Conservation (phyloP, 2,329 filamentous ascomycete genomes). For the Penicillium glabrum region DNA sequence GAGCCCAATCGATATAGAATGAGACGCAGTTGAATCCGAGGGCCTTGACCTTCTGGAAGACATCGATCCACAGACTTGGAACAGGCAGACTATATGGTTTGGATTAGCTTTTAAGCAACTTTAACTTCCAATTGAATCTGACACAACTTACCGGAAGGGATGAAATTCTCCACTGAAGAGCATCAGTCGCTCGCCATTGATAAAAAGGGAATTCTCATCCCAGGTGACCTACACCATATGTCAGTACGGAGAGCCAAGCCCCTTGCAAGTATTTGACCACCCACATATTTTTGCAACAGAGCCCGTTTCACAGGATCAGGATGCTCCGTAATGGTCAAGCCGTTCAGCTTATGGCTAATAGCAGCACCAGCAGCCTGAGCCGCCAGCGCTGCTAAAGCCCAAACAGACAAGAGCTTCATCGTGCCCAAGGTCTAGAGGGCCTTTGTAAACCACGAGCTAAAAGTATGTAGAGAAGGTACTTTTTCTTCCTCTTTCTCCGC, state of each 20-base stretch:
- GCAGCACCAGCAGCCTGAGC: constrained; percentile 49
- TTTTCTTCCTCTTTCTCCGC: neutral
- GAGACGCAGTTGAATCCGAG: constrained; percentile 77
- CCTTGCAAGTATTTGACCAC: constrained; percentile 19
- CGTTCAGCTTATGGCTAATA: constrained; percentile 51
- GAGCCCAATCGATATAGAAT: constrained; percentile 77
- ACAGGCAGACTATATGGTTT: constrained; percentile 54
- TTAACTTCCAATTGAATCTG: neutral
- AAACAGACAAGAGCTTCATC: constrained; percentile 42
- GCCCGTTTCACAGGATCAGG: constrained; percentile 45
- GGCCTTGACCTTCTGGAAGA: constrained; percentile 81
- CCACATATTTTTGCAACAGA: constrained; percentile 57
- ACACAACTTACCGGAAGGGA: constrained; percentile 55
- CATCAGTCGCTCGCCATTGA: constrained; percentile 68
- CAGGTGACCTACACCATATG: constrained; percentile 57
- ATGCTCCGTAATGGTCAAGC: constrained; percentile 47
- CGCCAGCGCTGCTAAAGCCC: constrained; percentile 40
- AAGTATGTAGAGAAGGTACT: neutral
- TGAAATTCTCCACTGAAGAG: constrained; percentile 75
- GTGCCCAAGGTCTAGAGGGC: constrained; percentile 1
- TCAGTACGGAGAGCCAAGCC: neutral
- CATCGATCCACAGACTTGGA: constrained; percentile 64
- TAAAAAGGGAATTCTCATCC: constrained; percentile 70
- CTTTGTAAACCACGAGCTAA: neutral
- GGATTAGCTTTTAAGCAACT: neutral